Percentiles rank a stretch among this genome's conserved stretches.
These are phyloP conservation scores for Quercus aquifolioides DNA, from an alignment of 306 rosid genomes.

Conservation along the genomic window DNA sequence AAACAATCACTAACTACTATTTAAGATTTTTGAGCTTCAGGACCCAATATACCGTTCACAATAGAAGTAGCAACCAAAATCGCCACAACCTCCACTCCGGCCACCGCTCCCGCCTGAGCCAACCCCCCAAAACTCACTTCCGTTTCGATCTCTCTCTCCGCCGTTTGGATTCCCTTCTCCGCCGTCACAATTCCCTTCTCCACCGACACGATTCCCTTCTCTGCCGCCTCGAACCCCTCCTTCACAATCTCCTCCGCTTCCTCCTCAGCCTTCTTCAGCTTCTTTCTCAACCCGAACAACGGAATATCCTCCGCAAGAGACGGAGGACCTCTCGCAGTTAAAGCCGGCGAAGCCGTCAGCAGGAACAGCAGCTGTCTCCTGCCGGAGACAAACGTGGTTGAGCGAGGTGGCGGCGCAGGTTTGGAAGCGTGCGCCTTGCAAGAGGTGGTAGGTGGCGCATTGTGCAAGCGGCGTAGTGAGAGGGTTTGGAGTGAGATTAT, in stretches of 20 bases:
- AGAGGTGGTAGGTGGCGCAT: conserved; percentile 20
- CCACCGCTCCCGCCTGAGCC: conserved; percentile 82
- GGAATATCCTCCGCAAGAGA: conserved; percentile 62
- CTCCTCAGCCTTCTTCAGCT: conserved; percentile 64
- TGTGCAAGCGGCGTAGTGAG: conserved; percentile 30
- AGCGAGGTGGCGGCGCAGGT: conserved; percentile 1
- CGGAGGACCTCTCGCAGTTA: conserved; percentile 36
- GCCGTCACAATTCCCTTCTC: conserved; percentile 48
- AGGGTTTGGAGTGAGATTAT: conserved; percentile 37
- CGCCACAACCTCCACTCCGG: conserved; percentile 67
- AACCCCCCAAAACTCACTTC: conserved; percentile 55
- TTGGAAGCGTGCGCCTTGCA: conserved; percentile 20
- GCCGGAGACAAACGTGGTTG: conserved; percentile 8
- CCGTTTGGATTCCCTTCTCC: conserved; percentile 45
- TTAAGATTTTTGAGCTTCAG: conserved; percentile 49
- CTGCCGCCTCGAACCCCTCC: conserved; percentile 58
- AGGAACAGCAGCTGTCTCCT: conserved; percentile 58
- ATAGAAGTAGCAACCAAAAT: conserved; percentile 64
- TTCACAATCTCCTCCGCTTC: conserved; percentile 66
- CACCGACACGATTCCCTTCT: conserved; percentile 37
- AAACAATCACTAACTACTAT: not conserved
- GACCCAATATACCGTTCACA: conserved; percentile 78
- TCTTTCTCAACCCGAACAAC: conserved; percentile 71
- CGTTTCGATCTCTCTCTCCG: conserved; percentile 48
- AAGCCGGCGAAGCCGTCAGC: conserved; percentile 48